Evolutionary conservation across 2,329 filamentous ascomycete species (phyloP).

Genomic region (Teratosphaeria pseudoeucalypti): DNA sequence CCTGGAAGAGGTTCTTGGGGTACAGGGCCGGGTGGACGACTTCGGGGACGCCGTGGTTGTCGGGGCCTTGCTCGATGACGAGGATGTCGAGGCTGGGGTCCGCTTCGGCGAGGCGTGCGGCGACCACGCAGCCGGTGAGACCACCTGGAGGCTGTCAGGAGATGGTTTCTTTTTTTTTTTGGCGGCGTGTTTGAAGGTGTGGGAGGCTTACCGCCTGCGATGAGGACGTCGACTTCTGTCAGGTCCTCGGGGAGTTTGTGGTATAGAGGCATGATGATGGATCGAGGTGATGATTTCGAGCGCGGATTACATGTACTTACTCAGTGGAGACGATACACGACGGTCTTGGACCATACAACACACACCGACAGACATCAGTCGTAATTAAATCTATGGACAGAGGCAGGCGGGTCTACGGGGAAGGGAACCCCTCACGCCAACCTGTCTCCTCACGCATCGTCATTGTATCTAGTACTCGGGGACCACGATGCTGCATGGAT

Average conservation of each 20-base stretch:
- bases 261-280: slow-evolving; percentile 17
- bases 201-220: slow-evolving; percentile 34
- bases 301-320: too few relatives aligned
- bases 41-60: slow-evolving; percentile 42
- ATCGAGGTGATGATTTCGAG: too few relatives aligned
- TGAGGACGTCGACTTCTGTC: slow-evolving; percentile 42
- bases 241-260: slow-evolving; percentile 28
- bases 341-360: too few relatives aligned
- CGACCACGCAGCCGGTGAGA: slow-evolving; percentile 41
- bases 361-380: not conserved
- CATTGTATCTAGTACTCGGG: not conserved
- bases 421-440: slow-evolving; percentile 36
- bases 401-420: not conserved
- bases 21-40: slow-evolving; percentile 45
- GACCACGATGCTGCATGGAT: not conserved
- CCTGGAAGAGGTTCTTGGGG: slow-evolving; percentile 37
- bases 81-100: slow-evolving; percentile 43
- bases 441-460: not conserved
- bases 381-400: not conserved
- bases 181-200: not conserved
- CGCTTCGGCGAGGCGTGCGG: slow-evolving; percentile 41
- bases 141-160: slow-evolving; percentile 28
- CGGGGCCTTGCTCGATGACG: slow-evolving; percentile 44
- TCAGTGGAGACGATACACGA: too few relatives aligned
- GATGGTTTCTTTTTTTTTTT: too few relatives aligned